These are phyloP conservation scores for Pilasporangium apinafurcum DNA, from an alignment of 352 stramenopile genomes.

Conservation along the genomic window DNA sequence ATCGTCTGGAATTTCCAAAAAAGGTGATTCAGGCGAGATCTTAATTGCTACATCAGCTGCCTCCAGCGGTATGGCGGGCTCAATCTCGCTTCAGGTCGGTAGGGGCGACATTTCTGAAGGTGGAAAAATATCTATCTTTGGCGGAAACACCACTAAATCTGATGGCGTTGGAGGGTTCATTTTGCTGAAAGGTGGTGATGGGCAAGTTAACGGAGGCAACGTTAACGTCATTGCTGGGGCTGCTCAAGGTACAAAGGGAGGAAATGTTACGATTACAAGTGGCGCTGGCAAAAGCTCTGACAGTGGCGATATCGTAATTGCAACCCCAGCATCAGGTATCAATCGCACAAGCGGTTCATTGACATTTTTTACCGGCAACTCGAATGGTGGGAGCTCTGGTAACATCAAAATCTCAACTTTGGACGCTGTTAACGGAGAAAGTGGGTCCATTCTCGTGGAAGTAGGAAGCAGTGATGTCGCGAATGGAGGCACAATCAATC, in stretches of 20 bases:
- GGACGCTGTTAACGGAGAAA: slow-evolving; percentile 9
- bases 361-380: slow-evolving; percentile 12
- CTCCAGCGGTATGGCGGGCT: slow-evolving; percentile 1
- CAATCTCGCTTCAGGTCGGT: slow-evolving; percentile 2
- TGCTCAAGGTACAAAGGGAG: slow-evolving; percentile 1
- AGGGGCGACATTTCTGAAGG: background rate
- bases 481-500: too few species aligned
- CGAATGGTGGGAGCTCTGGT: slow-evolving; percentile 14
- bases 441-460: too few species aligned
- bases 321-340: slow-evolving; percentile 1
- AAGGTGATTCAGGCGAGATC: slow-evolving; percentile 4
- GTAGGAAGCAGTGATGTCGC: too few species aligned
- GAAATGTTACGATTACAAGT: too few species aligned
- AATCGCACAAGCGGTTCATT: slow-evolving; percentile 14
- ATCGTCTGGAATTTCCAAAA: background rate
- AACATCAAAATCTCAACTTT: slow-evolving; percentile 10
- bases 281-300: too few species aligned
- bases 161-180: slow-evolving; percentile 4
- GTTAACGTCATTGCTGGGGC: background rate
- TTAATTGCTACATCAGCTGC: background rate
- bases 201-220: slow-evolving; percentile 1
- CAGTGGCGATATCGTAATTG: slow-evolving; percentile 8
- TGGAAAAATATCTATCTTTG: too few species aligned
- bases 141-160: too few species aligned
- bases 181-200: slow-evolving; percentile 1